Base-by-base conservation (phyloP, 2,329 filamentous ascomycete species). In the Fusarium clavum region DNA sequence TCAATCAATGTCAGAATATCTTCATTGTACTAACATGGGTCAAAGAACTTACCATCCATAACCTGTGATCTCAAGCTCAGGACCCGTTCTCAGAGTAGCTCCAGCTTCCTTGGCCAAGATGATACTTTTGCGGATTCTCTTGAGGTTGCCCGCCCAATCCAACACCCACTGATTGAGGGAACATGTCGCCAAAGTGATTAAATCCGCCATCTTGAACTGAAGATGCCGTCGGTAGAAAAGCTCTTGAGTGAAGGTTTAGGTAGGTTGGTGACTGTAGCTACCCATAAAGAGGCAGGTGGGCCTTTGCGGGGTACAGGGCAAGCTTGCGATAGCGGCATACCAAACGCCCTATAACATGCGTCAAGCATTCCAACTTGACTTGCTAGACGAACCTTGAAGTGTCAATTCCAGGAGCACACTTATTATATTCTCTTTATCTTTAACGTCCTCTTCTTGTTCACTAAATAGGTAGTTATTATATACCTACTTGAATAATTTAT, bases 121-220 rank as follows among this genome's bases (percentile, higher is more conserved):
- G 71, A 92, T 89, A 58, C 86, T 89, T 76, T 91, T 83, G 20
- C 90, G 84, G 68, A 92, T 92, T 20, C 91, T 83, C 51, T 85
- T 83, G 3, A 83, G 78, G 74, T 93, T 93, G 40, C 89, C 90
- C 67, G 87, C 22, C 55, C 60, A 55, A 56, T 73, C 71, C 29
- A 73, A 16, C 13, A 85, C 79, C 63, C 79, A 80, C 25, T 81
- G 79, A 29, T 78, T 80, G 41, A 81, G 74, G 18, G 76, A 76
- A 67, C 79, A 81, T 5, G 80, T 79, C 18, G 80, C 80, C 24
- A 81, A 73, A 40, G 70, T 73, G 30, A 73, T 53, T 1, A 73
- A 32, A 3, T 55, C 44, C 20, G 58, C 69, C 70, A 72, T 72
- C 22, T 64, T 64, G 54, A 69, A 51, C 10, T 16, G 16, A n/a